Evolutionary conservation across 768 basidiomycete species (phyloP).

Genomic region (Sarcodon aspratus): DNA sequence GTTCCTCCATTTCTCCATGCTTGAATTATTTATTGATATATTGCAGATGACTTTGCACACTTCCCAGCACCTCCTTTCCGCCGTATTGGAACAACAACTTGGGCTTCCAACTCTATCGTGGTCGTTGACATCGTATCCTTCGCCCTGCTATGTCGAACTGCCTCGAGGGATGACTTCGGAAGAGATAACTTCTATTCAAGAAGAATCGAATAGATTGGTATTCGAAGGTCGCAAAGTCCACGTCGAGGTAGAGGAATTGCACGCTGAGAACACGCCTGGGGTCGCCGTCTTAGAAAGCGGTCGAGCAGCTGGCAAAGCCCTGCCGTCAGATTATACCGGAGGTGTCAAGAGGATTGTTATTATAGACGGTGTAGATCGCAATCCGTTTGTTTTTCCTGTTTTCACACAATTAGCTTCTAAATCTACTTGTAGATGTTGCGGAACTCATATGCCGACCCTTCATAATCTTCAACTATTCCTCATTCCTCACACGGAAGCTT

Average conservation of each 20-base stretch:
- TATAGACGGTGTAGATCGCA: constrained; percentile 75
- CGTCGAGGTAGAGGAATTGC: constrained; percentile 67
- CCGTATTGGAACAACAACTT: constrained; percentile 56
- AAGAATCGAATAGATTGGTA: constrained; percentile 53
- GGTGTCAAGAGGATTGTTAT: constrained; percentile 70
- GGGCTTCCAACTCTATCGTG: constrained; percentile 67
- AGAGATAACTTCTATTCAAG: constrained; percentile 52
- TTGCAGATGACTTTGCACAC: constrained; percentile 75
- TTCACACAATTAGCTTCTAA: neutral
- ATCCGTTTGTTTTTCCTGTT: constrained; percentile 39
- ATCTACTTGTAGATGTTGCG: constrained; percentile 49
- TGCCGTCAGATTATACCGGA: constrained; percentile 67
- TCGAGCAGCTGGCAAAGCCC: constrained; percentile 41
- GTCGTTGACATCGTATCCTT: constrained; percentile 62
- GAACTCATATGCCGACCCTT: constrained; percentile 75
- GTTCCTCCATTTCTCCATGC: neutral
- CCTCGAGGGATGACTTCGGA: constrained; percentile 52
- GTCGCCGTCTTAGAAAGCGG: constrained; percentile 29
- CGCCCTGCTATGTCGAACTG: constrained; percentile 69
- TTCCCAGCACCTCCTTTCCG: constrained; percentile 74
- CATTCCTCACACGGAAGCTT: constrained; percentile 54
- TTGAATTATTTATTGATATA: neutral
- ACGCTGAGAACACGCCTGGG: constrained; percentile 19
- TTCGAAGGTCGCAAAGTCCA: constrained; percentile 57
- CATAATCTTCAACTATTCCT: constrained; percentile 65